Conservation (phyloP, 208 protist species). For the Strigomonas culicis region DNA sequence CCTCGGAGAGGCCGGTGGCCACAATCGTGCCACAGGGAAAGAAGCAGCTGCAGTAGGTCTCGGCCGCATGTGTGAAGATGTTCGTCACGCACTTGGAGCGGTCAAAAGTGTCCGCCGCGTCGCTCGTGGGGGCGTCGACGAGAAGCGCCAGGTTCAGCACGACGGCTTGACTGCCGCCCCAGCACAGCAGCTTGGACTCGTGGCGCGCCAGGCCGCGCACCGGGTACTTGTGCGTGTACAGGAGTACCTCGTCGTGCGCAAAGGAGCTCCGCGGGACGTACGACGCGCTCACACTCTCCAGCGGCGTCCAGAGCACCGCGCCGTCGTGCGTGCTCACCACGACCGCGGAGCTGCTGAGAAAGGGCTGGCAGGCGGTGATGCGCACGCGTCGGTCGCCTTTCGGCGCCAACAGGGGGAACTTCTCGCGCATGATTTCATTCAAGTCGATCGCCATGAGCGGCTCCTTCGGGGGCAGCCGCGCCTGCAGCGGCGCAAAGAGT, state of each 20-base stretch:
- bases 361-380: constrained; percentile 69
- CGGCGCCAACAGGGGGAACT: constrained; percentile 11
- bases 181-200: constrained; percentile 51
- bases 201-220: constrained; percentile 46
- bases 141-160: constrained; percentile 49
- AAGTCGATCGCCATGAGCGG: constrained; percentile 54
- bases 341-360: constrained; percentile 52
- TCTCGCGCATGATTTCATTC: constrained; percentile 26
- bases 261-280: not conserved
- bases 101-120: not conserved
- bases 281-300: constrained; percentile 13
- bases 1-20: constrained; percentile 73
- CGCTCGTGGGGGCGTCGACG: not conserved
- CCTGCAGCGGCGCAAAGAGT: constrained; percentile 29
- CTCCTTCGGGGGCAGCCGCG: constrained; percentile 55
- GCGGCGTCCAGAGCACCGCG: constrained; percentile 59
- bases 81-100: constrained; percentile 23
- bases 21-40: constrained; percentile 72
- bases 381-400: constrained; percentile 17
- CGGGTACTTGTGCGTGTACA: constrained; percentile 46
- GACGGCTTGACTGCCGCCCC: constrained; percentile 58
- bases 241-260: constrained; percentile 13
- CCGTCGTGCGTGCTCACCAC: constrained; percentile 53
- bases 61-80: constrained; percentile 51
- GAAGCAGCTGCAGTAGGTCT: constrained; percentile 68